A percentile compares a stretch with the other conserved stretches of the same genome.
Conservation (phyloP, 495 filamentous ascomycete species). For the Xylaria curta region DNA sequence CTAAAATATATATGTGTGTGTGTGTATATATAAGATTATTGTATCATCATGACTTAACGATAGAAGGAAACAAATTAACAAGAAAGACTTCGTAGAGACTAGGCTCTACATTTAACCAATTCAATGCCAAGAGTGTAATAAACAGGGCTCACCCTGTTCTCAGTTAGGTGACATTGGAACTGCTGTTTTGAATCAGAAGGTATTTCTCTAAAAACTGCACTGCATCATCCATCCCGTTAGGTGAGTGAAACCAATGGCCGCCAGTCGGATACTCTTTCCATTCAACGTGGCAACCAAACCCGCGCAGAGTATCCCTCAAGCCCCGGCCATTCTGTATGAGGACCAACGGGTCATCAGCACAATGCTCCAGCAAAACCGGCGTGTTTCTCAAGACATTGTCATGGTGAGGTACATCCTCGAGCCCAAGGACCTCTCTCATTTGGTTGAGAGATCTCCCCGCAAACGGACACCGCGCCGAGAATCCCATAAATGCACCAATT, state of each 20-base stretch:
- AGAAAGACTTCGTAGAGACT: neutral
- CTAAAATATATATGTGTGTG: too few relatives aligned
- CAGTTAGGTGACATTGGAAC: too few relatives aligned
- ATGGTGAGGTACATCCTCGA: constrained; percentile 27
- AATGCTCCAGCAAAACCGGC: constrained; percentile 63
- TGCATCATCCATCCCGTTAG: constrained; percentile 58
- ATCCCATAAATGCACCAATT: constrained; percentile 57
- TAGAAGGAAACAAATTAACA: too few relatives aligned
- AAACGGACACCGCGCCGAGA: constrained; percentile 64
- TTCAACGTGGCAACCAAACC: constrained; percentile 52
- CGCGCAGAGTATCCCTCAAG: constrained; percentile 46
- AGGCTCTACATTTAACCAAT: too few relatives aligned
- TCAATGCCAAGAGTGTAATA: too few relatives aligned
- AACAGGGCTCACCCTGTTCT: too few relatives aligned
- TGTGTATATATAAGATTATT: too few relatives aligned
- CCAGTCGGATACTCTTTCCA: constrained; percentile 60
- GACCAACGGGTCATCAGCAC: constrained; percentile 58
- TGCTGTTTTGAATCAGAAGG: too few relatives aligned
- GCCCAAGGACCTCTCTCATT: constrained; percentile 37
- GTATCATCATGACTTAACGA: too few relatives aligned
- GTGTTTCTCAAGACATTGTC: constrained; percentile 37
- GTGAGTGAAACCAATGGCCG: constrained; percentile 63
- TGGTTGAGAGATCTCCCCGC: constrained; percentile 35
- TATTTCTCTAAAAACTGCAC: constrained; percentile 48
- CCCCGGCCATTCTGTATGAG: constrained; percentile 49